Base-by-base conservation (phyloP, 2,329 filamentous ascomycete species). In the Trichoderma sp. region DNA sequence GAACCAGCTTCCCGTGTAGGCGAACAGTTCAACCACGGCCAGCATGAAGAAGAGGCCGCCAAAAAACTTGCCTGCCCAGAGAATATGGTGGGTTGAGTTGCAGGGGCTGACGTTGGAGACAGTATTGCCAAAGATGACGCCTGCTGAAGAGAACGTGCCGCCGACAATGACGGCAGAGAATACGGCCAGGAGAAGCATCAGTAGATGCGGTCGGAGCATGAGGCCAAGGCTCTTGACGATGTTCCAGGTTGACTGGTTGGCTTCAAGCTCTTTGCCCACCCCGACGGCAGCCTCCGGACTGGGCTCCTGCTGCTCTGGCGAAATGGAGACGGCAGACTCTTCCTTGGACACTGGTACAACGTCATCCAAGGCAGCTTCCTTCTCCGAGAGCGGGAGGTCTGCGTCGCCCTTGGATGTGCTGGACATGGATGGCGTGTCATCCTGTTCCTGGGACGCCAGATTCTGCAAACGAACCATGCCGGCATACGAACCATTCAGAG, bases 1-100 rank as follows among this genome's bases (percentile, higher is more conserved):
- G 1, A 79, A 80, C 74, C 81, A 82, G 55, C 85, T 88, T 34
- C 82, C 78, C 5, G 86, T 76, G 68, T 91, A 89, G 21, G 81
- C 78, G 5, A 84, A 62, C 7, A 83, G 74, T 59, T 81, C 78
- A 15, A 78, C 78, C 19, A 79, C 73, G 6, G 83, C 83, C 30
- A 85, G 73, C 51, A 85, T 74, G 67, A 85, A 84, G 72, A 85
- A 86, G 79, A 87, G 82, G 56, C 83, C 78, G 3, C 82, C 79
- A 72, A 82, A 86, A 73, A 86, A 84, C 67, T 80, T 71, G 12
- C 77, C 73, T 24, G 74, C 72, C 68, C 71, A 68, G 21, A 72
- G 70, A 51, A 82, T 81, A 39, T 75, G 72, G 34, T 73, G 70
- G 3, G 74, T 72, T 2, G 75, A 67, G 45, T 81, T 78, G 70